Evolutionary conservation across 768 basidiomycete genomes (phyloP).

Genomic region (Boletellus ananas): DNA sequence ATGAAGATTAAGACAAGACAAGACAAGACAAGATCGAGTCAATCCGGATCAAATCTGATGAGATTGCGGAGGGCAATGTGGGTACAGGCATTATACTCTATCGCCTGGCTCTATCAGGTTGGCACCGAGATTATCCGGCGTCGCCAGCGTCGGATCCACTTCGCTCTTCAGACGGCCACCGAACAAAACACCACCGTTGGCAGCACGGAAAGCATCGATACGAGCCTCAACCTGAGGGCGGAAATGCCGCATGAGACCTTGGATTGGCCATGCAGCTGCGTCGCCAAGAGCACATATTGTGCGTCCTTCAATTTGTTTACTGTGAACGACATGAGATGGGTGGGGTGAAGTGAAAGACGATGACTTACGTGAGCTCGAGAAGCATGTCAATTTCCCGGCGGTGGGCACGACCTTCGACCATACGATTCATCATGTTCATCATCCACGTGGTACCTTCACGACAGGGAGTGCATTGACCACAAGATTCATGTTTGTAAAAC

Average conservation of each 20-base stretch:
- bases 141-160: constrained; percentile 63
- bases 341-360: background rate
- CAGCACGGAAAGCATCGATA: constrained; percentile 70
- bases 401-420: constrained; percentile 89
- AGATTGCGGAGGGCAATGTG: background rate
- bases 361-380: constrained; percentile 80
- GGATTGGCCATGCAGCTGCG: constrained; percentile 98
- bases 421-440: constrained; percentile 99
- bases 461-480: constrained; percentile 95
- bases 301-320: constrained; percentile 94
- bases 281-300: constrained; percentile 97
- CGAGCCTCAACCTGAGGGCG: constrained; percentile 91
- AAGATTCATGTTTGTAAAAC: constrained; percentile 99
- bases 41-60: constrained; percentile 1
- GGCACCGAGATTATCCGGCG: constrained; percentile 72
- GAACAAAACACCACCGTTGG: constrained; percentile 81
- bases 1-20: too few species aligned
- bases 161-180: constrained; percentile 74
- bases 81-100: constrained; percentile 21
- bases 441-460: constrained; percentile 97
- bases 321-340: constrained; percentile 27
- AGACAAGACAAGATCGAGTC: too few species aligned
- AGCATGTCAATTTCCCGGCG: constrained; percentile 98
- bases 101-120: constrained; percentile 40
- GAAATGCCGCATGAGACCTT: constrained; percentile 97